Evolutionary conservation across 1,139 yeast genomes (phyloP).

Genomic region (Debaryomyces sp.): DNA sequence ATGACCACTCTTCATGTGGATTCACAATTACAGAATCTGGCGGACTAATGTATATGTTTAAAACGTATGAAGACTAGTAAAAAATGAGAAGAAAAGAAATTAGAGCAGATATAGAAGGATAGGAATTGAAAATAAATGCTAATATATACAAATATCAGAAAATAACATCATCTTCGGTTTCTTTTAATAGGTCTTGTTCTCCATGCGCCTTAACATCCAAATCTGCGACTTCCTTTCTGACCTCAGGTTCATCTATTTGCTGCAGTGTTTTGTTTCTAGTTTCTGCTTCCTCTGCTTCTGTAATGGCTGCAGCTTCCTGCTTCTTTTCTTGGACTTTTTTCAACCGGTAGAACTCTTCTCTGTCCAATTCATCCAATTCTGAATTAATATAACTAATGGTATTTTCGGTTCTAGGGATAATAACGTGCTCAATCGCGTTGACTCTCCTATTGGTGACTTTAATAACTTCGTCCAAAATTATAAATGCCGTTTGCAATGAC

Average conservation of each 20-base stretch:
- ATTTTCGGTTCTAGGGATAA: constrained; percentile 96
- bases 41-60: not conserved
- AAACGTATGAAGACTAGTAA: not conserved
- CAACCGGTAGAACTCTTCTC: constrained; percentile 96
- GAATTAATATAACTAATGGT: constrained; percentile 92
- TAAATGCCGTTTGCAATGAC: constrained; percentile 92
- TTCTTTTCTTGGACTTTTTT: constrained; percentile 97
- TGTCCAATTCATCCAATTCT: constrained; percentile 94
- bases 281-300: constrained; percentile 65
- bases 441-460: constrained; percentile 98
- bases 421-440: constrained; percentile 97
- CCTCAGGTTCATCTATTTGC: constrained; percentile 6
- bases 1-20: not conserved
- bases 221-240: constrained; percentile 25
- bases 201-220: constrained; percentile 25
- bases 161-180: constrained; percentile 47
- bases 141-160: constrained; percentile 22
- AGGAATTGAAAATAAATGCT: constrained; percentile 5
- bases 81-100: not conserved
- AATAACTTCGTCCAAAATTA: constrained; percentile 94
- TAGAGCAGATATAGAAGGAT: not conserved
- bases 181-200: constrained; percentile 35
- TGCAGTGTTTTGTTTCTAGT: constrained; percentile 16
- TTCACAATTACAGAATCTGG: not conserved
- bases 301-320: constrained; percentile 71